Conservation (phyloP, 1,139 yeast genomes). For the Pichia sp. region DNA sequence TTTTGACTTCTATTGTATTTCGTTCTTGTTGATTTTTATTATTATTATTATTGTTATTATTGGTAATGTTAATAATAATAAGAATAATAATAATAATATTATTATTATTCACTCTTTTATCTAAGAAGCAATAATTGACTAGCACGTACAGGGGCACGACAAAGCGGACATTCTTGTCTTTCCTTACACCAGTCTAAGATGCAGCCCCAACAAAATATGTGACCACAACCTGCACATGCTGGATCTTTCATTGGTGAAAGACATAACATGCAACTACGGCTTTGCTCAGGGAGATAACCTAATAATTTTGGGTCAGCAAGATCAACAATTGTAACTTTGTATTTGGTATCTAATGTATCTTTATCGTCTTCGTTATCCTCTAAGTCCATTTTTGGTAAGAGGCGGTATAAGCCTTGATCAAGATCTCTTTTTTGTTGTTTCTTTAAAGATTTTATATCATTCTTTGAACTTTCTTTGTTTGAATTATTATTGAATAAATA, state of each 20-base stretch:
- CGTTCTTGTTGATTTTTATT: no score
- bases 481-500: background rate
- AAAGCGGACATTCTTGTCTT: slow-evolving; percentile 82
- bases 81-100: no score
- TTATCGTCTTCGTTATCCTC: no score
- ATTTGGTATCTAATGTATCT: background rate
- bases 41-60: no score
- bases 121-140: slow-evolving; percentile 69
- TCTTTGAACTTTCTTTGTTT: background rate
- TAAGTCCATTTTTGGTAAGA: no score
- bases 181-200: slow-evolving; percentile 86
- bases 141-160: slow-evolving; percentile 70
- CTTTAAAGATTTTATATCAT: background rate
- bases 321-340: slow-evolving; percentile 33
- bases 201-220: slow-evolving; percentile 89
- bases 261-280: slow-evolving; percentile 81
- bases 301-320: slow-evolving; percentile 51
- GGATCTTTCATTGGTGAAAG: slow-evolving; percentile 77
- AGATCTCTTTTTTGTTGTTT: no score
- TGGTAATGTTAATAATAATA: no score
- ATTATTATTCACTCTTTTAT: no score
- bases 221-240: slow-evolving; percentile 86
- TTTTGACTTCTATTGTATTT: no score
- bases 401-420: no score
- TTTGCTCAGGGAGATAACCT: slow-evolving; percentile 63